Evolutionary conservation across 352 stramenopile genomes (phyloP).

Genomic region (Phytophthora agathidicida): DNA sequence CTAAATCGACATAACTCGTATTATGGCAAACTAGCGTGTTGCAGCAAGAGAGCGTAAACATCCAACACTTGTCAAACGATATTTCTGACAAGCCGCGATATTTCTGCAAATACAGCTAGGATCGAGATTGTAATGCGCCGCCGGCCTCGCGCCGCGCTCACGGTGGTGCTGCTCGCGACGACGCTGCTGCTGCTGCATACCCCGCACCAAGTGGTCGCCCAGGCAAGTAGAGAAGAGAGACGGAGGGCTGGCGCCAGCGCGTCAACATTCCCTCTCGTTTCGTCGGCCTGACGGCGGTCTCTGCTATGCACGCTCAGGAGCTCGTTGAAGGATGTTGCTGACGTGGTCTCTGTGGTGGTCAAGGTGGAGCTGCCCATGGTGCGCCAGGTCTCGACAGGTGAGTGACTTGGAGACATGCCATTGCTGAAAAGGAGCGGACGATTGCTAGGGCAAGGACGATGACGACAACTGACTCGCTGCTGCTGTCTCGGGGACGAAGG

Average conservation of each 20-base stretch:
- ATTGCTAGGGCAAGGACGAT: not conserved
- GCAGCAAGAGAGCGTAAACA: constrained; percentile 19
- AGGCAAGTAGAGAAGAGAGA: constrained; percentile 21
- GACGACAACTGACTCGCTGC: constrained; percentile 3
- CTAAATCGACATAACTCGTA: not conserved
- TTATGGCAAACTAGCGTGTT: constrained; percentile 25
- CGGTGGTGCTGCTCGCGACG: constrained; percentile 3
- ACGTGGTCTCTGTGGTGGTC: constrained; percentile 21
- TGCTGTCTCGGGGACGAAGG: constrained; percentile 29
- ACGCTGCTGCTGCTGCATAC: constrained; percentile 6
- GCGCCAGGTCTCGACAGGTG: constrained; percentile 25
- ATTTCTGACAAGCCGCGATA: constrained; percentile 19
- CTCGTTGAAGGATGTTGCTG: constrained; percentile 13
- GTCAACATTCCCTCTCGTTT: constrained; percentile 19
- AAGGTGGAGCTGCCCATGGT: constrained; percentile 32
- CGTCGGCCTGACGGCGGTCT: constrained; percentile 12
- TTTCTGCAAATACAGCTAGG: constrained; percentile 1
- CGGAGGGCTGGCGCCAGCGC: constrained; percentile 4
- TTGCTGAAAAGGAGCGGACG: constrained; percentile 15
- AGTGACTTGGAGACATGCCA: constrained; percentile 10
- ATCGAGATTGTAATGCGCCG: not conserved
- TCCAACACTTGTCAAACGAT: constrained; percentile 18
- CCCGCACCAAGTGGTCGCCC: not conserved
- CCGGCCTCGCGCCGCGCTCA: not conserved
- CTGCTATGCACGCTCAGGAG: constrained; percentile 12